Conservation (phyloP, 148 eudicot genomes). For the Chenopodium berlandieri region DNA sequence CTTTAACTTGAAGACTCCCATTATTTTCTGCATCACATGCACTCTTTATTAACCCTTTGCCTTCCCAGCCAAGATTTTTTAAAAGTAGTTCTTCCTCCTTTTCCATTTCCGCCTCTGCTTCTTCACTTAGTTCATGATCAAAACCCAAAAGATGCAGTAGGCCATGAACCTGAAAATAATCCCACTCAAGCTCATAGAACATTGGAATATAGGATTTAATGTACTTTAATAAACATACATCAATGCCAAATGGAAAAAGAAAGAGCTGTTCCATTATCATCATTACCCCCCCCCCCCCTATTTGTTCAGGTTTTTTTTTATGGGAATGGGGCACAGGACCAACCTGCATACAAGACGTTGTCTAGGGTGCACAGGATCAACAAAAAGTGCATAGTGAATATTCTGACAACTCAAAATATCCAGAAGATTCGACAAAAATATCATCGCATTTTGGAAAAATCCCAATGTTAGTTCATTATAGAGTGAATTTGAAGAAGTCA, state of each 20-base stretch:
- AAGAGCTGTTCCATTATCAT: background rate
- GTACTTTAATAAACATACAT: background rate
- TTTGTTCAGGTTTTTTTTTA: background rate
- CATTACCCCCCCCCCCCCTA: too few relatives aligned
- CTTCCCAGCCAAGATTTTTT: conserved; percentile 80
- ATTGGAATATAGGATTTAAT: background rate
- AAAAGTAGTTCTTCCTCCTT: conserved; percentile 66
- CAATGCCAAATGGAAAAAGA: background rate
- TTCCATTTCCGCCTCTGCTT: conserved; percentile 94
- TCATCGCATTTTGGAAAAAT: too few relatives aligned
- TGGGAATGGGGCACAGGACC: background rate
- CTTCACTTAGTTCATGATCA: conserved; percentile 91
- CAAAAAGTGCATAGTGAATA: background rate
- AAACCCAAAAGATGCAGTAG: conserved; percentile 87
- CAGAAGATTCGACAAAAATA: background rate
- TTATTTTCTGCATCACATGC: conserved; percentile 51
- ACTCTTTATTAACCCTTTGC: conserved; percentile 84
- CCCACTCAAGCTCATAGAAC: conserved; percentile 1
- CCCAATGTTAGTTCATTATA: background rate
- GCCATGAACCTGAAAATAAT: conserved; percentile 70
- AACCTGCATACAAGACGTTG: background rate
- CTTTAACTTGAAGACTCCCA: conserved; percentile 42
- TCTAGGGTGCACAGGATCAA: background rate
- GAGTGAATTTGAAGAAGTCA: background rate
- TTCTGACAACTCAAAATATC: background rate